A percentile compares a stretch with the other conserved stretches of the same genome.
Conservation (phyloP, 2,329 filamentous ascomycete genomes). For the Colletotrichum sp. region DNA sequence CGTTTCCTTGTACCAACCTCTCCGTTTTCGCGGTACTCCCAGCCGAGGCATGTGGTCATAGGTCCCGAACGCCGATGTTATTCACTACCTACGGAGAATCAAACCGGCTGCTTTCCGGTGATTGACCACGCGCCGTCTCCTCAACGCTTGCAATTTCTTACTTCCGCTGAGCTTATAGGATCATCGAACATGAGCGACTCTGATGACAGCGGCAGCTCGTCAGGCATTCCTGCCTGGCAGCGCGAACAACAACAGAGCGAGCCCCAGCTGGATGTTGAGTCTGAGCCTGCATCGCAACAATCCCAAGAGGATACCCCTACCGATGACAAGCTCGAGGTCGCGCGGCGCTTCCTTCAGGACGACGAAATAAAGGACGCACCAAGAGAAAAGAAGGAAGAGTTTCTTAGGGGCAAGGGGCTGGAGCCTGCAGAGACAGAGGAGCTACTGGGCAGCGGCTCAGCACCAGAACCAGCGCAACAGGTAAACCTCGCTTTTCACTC, state of each 20-base stretch:
- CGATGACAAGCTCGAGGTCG: slow-evolving; percentile 60
- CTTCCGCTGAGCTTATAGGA: neutral
- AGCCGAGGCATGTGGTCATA: slow-evolving; percentile 25
- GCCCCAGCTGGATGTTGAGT: neutral
- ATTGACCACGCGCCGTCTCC: neutral
- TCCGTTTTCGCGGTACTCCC: neutral
- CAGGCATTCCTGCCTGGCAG: slow-evolving; percentile 38
- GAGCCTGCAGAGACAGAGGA: slow-evolving; percentile 69
- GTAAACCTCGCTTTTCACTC: neutral
- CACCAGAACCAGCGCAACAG: slow-evolving; percentile 11
- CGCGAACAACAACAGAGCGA: slow-evolving; percentile 22
- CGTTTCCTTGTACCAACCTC: neutral
- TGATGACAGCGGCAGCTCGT: slow-evolving; percentile 28
- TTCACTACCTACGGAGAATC: neutral
- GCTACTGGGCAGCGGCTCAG: slow-evolving; percentile 53
- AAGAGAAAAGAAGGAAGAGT: slow-evolving; percentile 75
- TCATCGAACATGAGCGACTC: slow-evolving; percentile 35
- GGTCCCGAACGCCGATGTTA: slow-evolving; percentile 9
- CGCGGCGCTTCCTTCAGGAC: slow-evolving; percentile 77
- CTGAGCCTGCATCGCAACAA: slow-evolving; percentile 8
- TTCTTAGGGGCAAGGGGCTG: slow-evolving; percentile 80
- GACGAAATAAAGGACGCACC: slow-evolving; percentile 73
- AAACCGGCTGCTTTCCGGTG: neutral
- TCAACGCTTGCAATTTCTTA: neutral
- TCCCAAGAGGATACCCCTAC: slow-evolving; percentile 7